Conservation (phyloP, 2,329 filamentous ascomycete genomes). For the Hyphodiscus sp. region DNA sequence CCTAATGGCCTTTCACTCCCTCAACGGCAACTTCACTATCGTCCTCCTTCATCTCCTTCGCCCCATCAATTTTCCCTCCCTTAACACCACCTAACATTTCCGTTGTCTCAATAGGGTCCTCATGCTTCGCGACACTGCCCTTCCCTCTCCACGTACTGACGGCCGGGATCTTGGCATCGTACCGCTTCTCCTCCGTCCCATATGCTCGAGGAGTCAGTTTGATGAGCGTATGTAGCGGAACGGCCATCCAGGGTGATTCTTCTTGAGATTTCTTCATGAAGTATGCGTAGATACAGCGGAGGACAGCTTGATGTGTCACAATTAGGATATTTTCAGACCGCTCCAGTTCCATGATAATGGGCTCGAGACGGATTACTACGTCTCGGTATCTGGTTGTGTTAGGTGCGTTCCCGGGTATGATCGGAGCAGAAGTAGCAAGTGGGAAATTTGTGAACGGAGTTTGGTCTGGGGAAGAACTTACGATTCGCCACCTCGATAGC, state of each 20-base stretch:
- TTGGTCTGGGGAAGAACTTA: slow-evolving; percentile 26
- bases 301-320: slow-evolving; percentile 93
- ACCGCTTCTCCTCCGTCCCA: slow-evolving; percentile 81
- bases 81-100: slow-evolving; percentile 4
- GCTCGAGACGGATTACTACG: slow-evolving; percentile 93
- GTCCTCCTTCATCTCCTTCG: neutral
- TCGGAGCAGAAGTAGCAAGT: neutral
- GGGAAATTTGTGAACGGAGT: neutral
- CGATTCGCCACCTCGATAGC: slow-evolving; percentile 92
- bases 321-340: slow-evolving; percentile 95
- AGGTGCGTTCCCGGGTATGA: no score
- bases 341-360: slow-evolving; percentile 99
- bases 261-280: slow-evolving; percentile 97
- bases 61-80: neutral
- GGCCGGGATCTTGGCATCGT: slow-evolving; percentile 86
- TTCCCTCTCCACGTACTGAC: slow-evolving; percentile 96
- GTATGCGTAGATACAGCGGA: slow-evolving; percentile 96
- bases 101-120: slow-evolving; percentile 34
- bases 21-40: neutral
- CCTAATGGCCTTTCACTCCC: neutral
- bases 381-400: slow-evolving; percentile 59
- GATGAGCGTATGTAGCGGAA: slow-evolving; percentile 91
- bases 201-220: slow-evolving; percentile 94
- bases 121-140: slow-evolving; percentile 85
- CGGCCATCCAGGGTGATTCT: slow-evolving; percentile 96